A percentile compares a stretch with the other conserved stretches of the same genome.
Conservation (phyloP, 352 stramenopile genomes). For the Phytopythium vexans region DNA sequence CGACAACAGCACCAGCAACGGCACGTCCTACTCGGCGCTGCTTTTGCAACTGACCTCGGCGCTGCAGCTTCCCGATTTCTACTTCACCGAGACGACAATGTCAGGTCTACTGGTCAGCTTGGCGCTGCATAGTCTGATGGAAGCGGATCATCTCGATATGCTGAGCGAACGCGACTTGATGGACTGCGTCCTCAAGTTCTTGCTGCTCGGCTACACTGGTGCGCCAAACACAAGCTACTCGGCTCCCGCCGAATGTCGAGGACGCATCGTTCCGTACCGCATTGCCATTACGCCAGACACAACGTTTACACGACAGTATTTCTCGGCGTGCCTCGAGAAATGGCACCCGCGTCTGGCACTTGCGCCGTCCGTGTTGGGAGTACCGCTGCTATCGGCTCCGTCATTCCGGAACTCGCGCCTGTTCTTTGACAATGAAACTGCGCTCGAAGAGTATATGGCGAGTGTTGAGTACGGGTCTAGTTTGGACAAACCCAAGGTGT, state of each 20-base stretch:
- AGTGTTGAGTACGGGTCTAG: conserved; percentile 46
- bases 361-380: conserved; percentile 23
- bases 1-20: not conserved
- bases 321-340: conserved; percentile 30
- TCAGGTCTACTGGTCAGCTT: conserved; percentile 52
- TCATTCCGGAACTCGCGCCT: conserved; percentile 55
- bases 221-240: conserved; percentile 31
- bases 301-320: conserved; percentile 63
- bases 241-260: conserved; percentile 40
- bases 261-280: conserved; percentile 66
- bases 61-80: conserved; percentile 47
- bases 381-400: conserved; percentile 44
- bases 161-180: conserved; percentile 33
- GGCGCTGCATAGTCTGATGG: conserved; percentile 38
- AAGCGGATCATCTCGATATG: conserved; percentile 42
- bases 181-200: conserved; percentile 43
- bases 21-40: conserved; percentile 5
- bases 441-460: conserved; percentile 51
- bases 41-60: conserved; percentile 22
- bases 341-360: conserved; percentile 66
- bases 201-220: conserved; percentile 51
- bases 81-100: conserved; percentile 69
- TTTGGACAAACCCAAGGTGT: conserved; percentile 55
- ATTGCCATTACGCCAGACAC: conserved; percentile 70
- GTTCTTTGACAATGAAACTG: conserved; percentile 54